Conservation (phyloP, 2,329 filamentous ascomycete genomes). For the Alternaria novae-zelandiae region DNA sequence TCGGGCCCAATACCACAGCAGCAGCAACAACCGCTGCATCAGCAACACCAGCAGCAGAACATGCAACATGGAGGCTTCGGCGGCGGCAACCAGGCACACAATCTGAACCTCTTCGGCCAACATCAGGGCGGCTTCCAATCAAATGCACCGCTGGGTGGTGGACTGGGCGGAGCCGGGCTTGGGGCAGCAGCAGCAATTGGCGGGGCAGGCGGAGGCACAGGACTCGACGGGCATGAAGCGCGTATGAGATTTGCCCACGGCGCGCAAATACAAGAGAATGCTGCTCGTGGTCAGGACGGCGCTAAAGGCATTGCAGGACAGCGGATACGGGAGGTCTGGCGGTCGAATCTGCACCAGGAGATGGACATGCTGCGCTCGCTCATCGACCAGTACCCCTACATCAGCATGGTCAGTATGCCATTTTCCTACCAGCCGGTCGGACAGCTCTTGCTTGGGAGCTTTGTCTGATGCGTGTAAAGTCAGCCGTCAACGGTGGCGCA, state of each 20-base stretch:
- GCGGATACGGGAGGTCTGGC: conserved; percentile 96
- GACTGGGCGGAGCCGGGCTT: conserved; percentile 62
- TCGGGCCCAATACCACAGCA: conserved; percentile 49
- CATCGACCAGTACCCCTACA: conserved; percentile 90
- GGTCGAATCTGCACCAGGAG: conserved; percentile 87
- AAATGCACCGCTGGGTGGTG: conserved; percentile 61
- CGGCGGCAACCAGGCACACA: conserved; percentile 61
- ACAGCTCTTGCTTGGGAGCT: conserved; percentile 1
- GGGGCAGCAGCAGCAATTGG: conserved; percentile 63
- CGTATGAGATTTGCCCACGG: conserved; percentile 86
- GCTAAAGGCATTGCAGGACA: conserved; percentile 66
- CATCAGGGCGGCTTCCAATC: conserved; percentile 51
- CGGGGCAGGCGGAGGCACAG: conserved; percentile 62
- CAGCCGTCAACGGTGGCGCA: conserved; percentile 7
- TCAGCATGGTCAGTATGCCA: conserved; percentile 82
- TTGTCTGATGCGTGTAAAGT: conserved; percentile 21
- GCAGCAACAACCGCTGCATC: conserved; percentile 49
- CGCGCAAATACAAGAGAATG: conserved; percentile 60
- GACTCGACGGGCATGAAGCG: conserved; percentile 84
- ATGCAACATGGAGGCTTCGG: conserved; percentile 74
- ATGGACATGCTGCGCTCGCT: conserved; percentile 83
- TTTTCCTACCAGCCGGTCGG: conserved; percentile 7
- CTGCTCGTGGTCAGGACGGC: conserved; percentile 61
- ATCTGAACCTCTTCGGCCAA: conserved; percentile 62
- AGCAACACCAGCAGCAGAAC: conserved; percentile 59